phyloP scores from a whole-genome alignment of 192 early-diverging fungal species.

The Rhizophagus clarus region DNA sequence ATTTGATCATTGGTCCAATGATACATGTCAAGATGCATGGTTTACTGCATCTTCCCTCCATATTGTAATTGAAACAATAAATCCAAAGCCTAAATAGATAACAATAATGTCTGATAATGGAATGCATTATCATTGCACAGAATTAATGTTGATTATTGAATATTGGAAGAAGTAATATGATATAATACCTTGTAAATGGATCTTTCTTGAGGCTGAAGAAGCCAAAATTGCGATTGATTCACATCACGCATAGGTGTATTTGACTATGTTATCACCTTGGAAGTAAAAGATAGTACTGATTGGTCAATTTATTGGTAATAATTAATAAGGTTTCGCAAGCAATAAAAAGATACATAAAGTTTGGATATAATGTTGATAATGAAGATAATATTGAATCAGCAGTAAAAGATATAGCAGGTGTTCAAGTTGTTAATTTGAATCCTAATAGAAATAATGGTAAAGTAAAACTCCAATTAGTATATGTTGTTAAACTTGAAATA shows the following conservation, averaged over 20 bases:
- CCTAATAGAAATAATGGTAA: neutral
- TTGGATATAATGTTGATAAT: neutral
- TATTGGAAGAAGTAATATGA: too few relatives aligned
- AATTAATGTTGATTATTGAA: too few relatives aligned
- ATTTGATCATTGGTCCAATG: too few relatives aligned
- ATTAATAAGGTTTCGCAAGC: neutral
- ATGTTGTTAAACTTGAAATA: neutral
- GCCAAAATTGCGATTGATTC: neutral
- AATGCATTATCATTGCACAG: too few relatives aligned
- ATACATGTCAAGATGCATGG: neutral
- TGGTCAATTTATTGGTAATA: too few relatives aligned
- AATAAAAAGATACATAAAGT: neutral
- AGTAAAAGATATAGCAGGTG: neutral
- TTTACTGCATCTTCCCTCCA: neutral
- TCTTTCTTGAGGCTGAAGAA: neutral
- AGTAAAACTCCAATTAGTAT: neutral
- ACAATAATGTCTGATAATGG: neutral
- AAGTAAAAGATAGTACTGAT: too few relatives aligned
- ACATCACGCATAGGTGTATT: neutral
- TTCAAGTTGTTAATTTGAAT: neutral
- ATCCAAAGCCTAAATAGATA: neutral
- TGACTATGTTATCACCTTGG: too few relatives aligned
- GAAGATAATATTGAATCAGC: neutral
- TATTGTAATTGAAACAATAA: neutral
- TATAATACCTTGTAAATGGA: too few relatives aligned